Evolutionary conservation across 441 rosid genomes (phyloP), one percentile per base, ranked within the genome.

Genomic region (Arabidopsis hybrid): DNA sequence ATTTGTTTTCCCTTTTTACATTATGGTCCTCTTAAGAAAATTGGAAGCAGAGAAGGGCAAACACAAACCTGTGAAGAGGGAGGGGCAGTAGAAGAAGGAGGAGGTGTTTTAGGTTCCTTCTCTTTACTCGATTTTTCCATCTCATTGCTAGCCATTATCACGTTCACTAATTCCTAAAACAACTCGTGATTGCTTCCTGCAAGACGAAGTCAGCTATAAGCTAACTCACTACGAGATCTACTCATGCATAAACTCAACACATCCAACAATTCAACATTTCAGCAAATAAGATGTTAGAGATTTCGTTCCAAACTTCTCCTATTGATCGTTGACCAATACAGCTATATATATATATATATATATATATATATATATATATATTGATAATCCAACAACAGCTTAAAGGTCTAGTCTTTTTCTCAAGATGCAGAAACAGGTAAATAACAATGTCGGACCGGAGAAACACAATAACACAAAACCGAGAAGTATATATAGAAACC

Each of bases 61-160:
- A 77, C 68, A 32, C 46, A 56, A 59, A 91, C 97, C 97, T 89
- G 95, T 32, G 89, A 60, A 43, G 88, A 65, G 65, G 90, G 63
- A 72, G 86, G 36, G 68, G 90, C 60, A 47, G 90, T 60, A 63
- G 90, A 60, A 69, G 88, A 16, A 69, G 90, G 17, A 53, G 90
- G 75, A 0, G 83, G 87, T 21, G 85, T 78, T 84, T 87, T 89
- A 7, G 85, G 71, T 79, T 92, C 97, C 83, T 90, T 90, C 65
- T 92, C 97, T 82, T 88, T 87, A 4, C 85, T 83, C 2, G 87
- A 60, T 79, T 94, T 94, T 46, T 89, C 92, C 76, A 67, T 81
- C 78, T 90, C 97, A 68, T 82, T 80, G 73, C 91, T 83, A 51
- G 89, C 93, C 99, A 94, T 92, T 58, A 63, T 70, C 35, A 60